Base-by-base conservation (phyloP, 371 early-diverging fungal species). In the Mucor mucedo region DNA sequence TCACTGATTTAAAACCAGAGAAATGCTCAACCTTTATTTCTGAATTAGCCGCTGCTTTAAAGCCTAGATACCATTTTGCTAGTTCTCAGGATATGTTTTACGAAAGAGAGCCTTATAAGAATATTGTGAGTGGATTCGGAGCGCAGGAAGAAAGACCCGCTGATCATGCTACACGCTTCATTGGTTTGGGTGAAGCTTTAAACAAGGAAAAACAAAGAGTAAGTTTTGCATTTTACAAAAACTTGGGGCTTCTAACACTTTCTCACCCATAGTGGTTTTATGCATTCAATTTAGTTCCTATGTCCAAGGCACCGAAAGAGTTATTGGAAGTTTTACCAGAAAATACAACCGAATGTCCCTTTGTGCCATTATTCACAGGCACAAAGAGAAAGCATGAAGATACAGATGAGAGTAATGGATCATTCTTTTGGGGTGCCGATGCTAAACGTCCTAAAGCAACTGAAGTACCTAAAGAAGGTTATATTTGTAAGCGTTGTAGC, bases 61-160 rank as follows among this genome's bases (percentile, higher is more conserved):
- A 91, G 65, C 97, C 97, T 6, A 80, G 94, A 40, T 97, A 96
- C 71, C 94, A 94, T 68, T 95, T 97, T 83, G 90, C 93, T 8
- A 68, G 89, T 0, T 75, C 85, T 2, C 87, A 84, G 62, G 70
- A 71, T 27, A 49, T 71, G 11, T 95, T 95, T 67, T 93, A 84
- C 63, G 95, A 97, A 76, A 79, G 96, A 5, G 90, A 91, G 49
- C 96, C 97, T 13, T 96, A 90, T 75, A 75, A 70, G 53, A 92
- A 93, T 69, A 72, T 68, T 48, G 27, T 62, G 5, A 66, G 70
- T 49, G 79, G 72, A 30, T 68, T 77, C 47, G 80, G 75, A 10
- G 71, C 60, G 9, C 57, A 65, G 54, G 39, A 88, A 75, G 78
- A 79, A 52, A 62, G 70, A 62, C 48, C 57, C 0, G 87, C 84